Conservation (phyloP, 331 rosid species). For the Quercus phellos region DNA sequence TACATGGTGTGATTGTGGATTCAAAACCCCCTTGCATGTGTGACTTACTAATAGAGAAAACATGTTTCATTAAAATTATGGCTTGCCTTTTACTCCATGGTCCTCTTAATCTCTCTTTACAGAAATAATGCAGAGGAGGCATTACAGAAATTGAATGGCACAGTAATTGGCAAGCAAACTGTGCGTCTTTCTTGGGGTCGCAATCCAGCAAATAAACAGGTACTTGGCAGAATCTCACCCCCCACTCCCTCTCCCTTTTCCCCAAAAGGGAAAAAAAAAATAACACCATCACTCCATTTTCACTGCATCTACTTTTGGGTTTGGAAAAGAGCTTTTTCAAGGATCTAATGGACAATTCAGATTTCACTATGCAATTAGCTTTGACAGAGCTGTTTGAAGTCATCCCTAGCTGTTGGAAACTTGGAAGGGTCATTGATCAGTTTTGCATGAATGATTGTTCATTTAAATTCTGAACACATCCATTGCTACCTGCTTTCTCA, state of each 20-base stretch:
- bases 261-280: no score
- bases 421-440: not conserved
- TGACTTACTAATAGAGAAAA: not conserved
- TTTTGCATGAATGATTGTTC: not conserved
- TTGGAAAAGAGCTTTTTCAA: not conserved
- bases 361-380: not conserved
- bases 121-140: conserved; percentile 95
- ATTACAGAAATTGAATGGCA: conserved; percentile 73
- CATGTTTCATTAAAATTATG: not conserved
- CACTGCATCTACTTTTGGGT: no score
- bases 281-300: no score
- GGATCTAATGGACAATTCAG: not conserved
- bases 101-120: conserved; percentile 26
- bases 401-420: not conserved
- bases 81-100: not conserved
- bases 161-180: conserved; percentile 76
- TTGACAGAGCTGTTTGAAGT: not conserved
- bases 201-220: conserved; percentile 98
- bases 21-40: not conserved
- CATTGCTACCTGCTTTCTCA: not conserved
- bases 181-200: conserved; percentile 99
- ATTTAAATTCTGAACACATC: not conserved
- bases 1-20: not conserved
- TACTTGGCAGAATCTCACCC: conserved; percentile 4
- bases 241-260: not conserved